Conservation (phyloP, 2,329 filamentous ascomycete genomes). For the Colletotrichum agaves region DNA sequence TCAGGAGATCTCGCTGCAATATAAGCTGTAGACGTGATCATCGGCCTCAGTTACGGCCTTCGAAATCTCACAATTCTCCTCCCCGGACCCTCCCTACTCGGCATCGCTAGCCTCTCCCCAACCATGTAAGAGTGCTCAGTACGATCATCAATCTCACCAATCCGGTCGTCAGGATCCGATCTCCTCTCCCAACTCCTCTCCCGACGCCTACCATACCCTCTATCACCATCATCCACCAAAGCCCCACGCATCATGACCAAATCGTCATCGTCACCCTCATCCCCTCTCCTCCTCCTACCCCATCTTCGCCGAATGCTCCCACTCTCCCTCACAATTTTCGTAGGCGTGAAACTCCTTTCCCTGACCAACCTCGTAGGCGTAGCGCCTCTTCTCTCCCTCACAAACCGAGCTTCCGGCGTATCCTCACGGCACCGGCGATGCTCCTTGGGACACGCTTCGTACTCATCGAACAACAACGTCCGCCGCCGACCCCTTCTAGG, state of each 20-base stretch:
- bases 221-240: neutral
- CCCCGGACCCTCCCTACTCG: slow-evolving; percentile 2
- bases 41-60: neutral
- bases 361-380: neutral
- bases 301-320: neutral
- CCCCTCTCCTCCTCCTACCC: neutral
- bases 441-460: neutral
- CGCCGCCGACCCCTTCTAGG: neutral
- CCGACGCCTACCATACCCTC: neutral
- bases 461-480: neutral
- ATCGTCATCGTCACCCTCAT: neutral
- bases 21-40: neutral
- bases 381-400: neutral
- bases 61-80: neutral
- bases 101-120: neutral
- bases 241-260: slow-evolving; percentile 9
- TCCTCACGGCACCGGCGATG: no score
- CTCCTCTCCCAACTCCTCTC: slow-evolving; percentile 21
- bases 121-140: slow-evolving; percentile 13
- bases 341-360: neutral
- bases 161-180: slow-evolving; percentile 10
- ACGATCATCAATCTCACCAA: slow-evolving; percentile 26
- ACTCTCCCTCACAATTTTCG: neutral
- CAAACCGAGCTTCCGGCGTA: neutral
- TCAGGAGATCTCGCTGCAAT: no score